Evolutionary conservation across 306 rosid genomes (phyloP).

Genomic region (Casuarina equisetifolia): DNA sequence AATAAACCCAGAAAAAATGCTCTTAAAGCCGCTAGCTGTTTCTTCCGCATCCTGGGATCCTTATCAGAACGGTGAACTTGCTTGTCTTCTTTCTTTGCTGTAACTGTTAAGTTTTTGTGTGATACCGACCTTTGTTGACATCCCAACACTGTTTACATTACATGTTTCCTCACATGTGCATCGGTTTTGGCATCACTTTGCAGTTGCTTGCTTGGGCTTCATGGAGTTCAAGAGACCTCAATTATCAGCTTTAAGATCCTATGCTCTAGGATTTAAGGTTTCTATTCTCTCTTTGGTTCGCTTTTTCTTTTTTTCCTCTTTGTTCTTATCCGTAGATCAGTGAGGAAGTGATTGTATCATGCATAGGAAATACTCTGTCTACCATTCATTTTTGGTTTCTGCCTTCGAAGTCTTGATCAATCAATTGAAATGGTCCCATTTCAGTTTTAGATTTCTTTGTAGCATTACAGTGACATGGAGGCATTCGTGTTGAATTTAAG

Average conservation of each 20-base stretch:
- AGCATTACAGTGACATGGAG: conserved; percentile 5
- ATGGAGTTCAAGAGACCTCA: conserved; percentile 34
- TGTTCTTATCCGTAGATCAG: background rate
- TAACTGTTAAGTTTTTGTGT: background rate
- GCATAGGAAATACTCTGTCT: background rate
- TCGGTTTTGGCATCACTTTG: conserved; percentile 24
- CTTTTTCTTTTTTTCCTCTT: conserved; percentile 14
- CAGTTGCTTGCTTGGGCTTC: conserved; percentile 43
- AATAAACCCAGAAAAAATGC: conserved; percentile 27
- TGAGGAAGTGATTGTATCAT: background rate
- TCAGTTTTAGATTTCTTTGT: background rate
- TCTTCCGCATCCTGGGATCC: conserved; percentile 46
- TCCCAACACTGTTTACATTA: background rate
- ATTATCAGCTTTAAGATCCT: conserved; percentile 19
- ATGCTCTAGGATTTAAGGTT: conserved; percentile 59
- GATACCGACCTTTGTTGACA: background rate
- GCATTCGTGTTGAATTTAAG: background rate
- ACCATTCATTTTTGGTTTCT: conserved; percentile 5
- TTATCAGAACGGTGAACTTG: conserved; percentile 47
- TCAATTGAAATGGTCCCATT: conserved; percentile 2
- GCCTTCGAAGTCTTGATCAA: conserved; percentile 4
- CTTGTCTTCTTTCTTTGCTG: conserved; percentile 9
- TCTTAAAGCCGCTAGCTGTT: conserved; percentile 46
- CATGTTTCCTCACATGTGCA: conserved; percentile 10
- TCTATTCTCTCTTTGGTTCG: conserved; percentile 14